A percentile compares a stretch with the other conserved stretches of the same genome.
These are phyloP conservation scores for Dillenia suffruticosa DNA, from an alignment of 164 flowering plant species.

Conservation along the genomic window DNA sequence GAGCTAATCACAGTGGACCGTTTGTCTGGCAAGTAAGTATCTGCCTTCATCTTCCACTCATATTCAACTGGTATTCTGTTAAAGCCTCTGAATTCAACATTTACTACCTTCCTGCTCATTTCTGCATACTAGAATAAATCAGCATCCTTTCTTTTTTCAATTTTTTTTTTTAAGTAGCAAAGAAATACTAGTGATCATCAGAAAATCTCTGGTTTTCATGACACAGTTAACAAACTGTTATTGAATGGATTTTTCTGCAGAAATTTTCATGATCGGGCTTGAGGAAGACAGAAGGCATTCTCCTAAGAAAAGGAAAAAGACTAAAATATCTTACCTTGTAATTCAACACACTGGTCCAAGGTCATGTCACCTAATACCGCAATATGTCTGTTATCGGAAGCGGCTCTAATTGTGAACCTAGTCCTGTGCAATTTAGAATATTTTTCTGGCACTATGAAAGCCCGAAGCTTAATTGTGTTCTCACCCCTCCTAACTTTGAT, in stretches of 20 bases:
- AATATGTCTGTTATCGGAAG: slow-evolving; percentile 43
- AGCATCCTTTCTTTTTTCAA: background rate
- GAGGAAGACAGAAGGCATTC: too few relatives aligned
- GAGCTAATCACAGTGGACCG: slow-evolving; percentile 40
- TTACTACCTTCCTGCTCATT: slow-evolving; percentile 52
- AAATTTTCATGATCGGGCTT: too few relatives aligned
- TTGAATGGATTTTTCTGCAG: too few relatives aligned
- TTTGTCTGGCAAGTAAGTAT: slow-evolving; percentile 35
- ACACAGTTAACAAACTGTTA: too few relatives aligned
- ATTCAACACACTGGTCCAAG: slow-evolving; percentile 40
- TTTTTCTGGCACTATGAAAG: slow-evolving; percentile 27
- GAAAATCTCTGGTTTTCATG: too few relatives aligned
- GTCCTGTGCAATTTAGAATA: slow-evolving; percentile 24
- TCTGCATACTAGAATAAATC: slow-evolving; percentile 26
- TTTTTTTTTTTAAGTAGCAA: too few relatives aligned
- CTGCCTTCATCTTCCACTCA: slow-evolving; percentile 51
- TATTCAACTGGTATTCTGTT: slow-evolving; percentile 34
- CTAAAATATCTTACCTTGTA: slow-evolving; percentile 35
- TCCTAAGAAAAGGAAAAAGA: background rate
- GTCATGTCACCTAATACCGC: slow-evolving; percentile 50
- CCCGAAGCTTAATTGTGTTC: slow-evolving; percentile 29
- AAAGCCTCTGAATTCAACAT: slow-evolving; percentile 25
- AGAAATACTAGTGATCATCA: too few relatives aligned
- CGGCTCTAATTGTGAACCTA: slow-evolving; percentile 38
- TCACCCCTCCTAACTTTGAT: slow-evolving; percentile 50